Base-by-base conservation (phyloP, 192 early-diverging fungal genomes). In the Umbelopsis sp. region DNA sequence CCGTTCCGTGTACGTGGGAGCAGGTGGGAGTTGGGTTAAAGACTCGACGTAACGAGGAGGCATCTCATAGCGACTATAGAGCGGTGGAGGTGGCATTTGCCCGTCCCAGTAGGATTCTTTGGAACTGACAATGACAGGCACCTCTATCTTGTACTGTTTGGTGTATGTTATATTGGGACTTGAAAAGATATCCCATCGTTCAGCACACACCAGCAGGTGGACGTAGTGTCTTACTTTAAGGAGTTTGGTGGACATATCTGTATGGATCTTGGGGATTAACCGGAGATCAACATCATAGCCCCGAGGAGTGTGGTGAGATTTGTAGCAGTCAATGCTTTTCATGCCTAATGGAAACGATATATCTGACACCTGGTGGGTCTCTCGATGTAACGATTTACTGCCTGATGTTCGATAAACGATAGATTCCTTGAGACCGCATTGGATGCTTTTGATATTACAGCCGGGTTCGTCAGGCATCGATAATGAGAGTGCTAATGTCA, bases 201-300 rank as follows among this genome's bases (percentile, higher is more conserved):
- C 29, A 32, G 56, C 56, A 6, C 16, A 34, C 2, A 62, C 31
- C 31, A 34, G 25, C 1, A 62, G 34, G 8, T 32, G 26, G 2
- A 62, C 26, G 34, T 34, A 34, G 14, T 62, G 56, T 32, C 26
- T 62, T 26, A 62, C 56, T 32, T 62, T 62, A 6, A 62, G 29
- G 17, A 62, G 56, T 11, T 62, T 62, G 26, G 56, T 62, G 2
- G 56, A 62, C 56, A 62, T 62, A 31, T 62, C 56, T 62, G 56
- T 62, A 32, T 62, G 56, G 24, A 62, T 62, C 56, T 62, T 62
- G 8, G 56, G 56, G n/a, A 62, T 62, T n/a, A 62, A 26, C 17
- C 56, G 56, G 10, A 62, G 12, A 32, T 62, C 56, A n/a, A 34
- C 17, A 7, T 62, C 56, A 34, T 62, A 32, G 31, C 17, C 2